A percentile compares a stretch with the other conserved stretches of the same genome.
Conservation (phyloP, 177 flowering plant genomes). For the Telopea speciosissima region DNA sequence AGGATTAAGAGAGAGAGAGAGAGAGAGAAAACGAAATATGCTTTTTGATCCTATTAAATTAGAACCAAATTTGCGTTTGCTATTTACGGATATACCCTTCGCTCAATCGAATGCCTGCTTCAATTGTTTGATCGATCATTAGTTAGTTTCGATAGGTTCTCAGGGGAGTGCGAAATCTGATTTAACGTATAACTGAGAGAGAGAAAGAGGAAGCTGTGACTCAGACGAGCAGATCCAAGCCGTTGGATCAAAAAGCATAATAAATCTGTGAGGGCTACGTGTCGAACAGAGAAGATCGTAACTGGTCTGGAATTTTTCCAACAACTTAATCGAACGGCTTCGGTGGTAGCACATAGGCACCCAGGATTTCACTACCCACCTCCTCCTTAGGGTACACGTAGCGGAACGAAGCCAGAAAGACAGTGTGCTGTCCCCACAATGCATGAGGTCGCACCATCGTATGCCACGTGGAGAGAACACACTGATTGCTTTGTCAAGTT, state of each 20-base stretch:
- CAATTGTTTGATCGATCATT: no score
- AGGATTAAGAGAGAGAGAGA: no score
- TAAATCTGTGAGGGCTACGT: neutral
- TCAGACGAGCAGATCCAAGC: conserved; percentile 1
- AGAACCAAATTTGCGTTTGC: no score
- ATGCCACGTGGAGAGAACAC: neutral
- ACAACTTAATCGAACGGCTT: neutral
- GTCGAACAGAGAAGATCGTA: neutral
- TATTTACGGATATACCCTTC: no score
- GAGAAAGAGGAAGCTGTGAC: no score
- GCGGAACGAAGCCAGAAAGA: neutral
- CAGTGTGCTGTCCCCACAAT: neutral
- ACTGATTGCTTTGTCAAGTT: no score
- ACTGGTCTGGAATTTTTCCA: neutral
- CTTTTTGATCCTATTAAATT: no score
- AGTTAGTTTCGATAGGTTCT: no score
- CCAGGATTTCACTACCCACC: neutral
- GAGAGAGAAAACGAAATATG: no score
- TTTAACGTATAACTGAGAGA: no score
- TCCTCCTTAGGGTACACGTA: neutral
- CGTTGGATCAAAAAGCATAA: conserved; percentile 33
- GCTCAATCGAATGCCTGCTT: no score
- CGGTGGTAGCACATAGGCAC: neutral
- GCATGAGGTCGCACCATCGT: neutral
- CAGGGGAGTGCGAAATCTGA: no score